A percentile compares a stretch with the other conserved stretches of the same genome.
phyloP scores from a whole-genome alignment of 2,329 filamentous ascomycete genomes.

The Thielaviopsis ethacetica region DNA sequence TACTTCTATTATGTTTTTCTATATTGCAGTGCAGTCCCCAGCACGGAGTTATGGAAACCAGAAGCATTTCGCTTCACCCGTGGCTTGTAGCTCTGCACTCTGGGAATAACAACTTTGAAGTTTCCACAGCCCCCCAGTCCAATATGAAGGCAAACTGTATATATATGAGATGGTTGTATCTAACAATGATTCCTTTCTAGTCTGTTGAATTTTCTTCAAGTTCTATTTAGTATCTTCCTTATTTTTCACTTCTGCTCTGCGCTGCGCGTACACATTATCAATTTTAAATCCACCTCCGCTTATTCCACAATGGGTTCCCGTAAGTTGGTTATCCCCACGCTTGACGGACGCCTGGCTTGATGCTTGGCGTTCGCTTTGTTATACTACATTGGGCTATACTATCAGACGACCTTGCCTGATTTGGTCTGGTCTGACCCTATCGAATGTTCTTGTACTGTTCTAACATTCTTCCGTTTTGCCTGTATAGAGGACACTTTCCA shows the following conservation, averaged over 20 bases:
- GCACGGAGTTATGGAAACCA: too few relatives aligned
- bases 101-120: too few relatives aligned
- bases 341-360: not conserved
- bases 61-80: too few relatives aligned
- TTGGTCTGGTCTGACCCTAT: not conserved
- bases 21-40: too few relatives aligned
- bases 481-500: slow-evolving; percentile 38
- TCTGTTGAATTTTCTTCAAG: not conserved
- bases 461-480: not conserved
- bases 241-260: not conserved
- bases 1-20: too few relatives aligned
- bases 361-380: not conserved
- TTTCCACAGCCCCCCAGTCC: too few relatives aligned
- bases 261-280: not conserved
- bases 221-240: not conserved
- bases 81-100: too few relatives aligned
- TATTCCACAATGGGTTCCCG: not conserved
- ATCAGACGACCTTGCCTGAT: not conserved
- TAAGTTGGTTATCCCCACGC: not conserved
- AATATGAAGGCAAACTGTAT: too few relatives aligned
- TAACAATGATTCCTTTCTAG: not conserved
- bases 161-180: not conserved
- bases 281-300: not conserved
- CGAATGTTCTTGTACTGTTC: not conserved
- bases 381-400: not conserved